Evolutionary conservation across 2,329 filamentous ascomycete genomes (phyloP), one percentile per base, ranked within the genome.

Genomic region (Trichoderma atrobrunneum): DNA sequence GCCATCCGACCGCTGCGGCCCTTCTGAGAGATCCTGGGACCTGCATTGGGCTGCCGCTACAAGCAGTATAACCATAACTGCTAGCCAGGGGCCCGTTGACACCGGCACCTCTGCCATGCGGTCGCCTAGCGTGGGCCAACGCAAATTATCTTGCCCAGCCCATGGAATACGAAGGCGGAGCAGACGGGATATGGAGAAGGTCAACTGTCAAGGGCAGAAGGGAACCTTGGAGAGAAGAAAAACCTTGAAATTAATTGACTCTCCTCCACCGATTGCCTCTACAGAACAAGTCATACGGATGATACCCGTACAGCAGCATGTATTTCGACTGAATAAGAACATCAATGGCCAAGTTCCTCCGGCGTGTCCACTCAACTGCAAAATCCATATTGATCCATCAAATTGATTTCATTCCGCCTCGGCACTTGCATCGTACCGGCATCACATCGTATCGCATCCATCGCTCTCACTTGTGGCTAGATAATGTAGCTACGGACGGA

Each of bases 1-100:
- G 66, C 56, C 66, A 61, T 69, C 66, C 66, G 65, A 69, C 65
- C 63, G 56, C 65, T 32, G 65, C 65, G 57, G 36, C 26, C 66
- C 56, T 61, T 61, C 56, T 39, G 34, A 24, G 16, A n/a, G 54
- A 59, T 43, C 36, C 57, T 69, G 32, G 60, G 64, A 66, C 64
- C 48, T 66, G 64, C 64, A 66, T 66, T 66, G 48, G 64, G 59
- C 28, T 51, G 62, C 62, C 43, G 51, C 43, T 65, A 24, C 18
- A 32, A 26, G 28, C 28, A 32, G n/a, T 32, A 24, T 57, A 57
- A 57, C 64, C 64, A 63, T 63, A 43, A 63, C 56, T 60, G 56
- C 56, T 60, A 60, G 56, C 56, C 28, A 30, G 14, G 54, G 54
- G 54, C 14, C 14, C 36, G 36, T 48, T 64, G 62, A 64, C 62